Base-by-base conservation (phyloP, 768 basidiomycete species). In the Leccinum rimulosum region DNA sequence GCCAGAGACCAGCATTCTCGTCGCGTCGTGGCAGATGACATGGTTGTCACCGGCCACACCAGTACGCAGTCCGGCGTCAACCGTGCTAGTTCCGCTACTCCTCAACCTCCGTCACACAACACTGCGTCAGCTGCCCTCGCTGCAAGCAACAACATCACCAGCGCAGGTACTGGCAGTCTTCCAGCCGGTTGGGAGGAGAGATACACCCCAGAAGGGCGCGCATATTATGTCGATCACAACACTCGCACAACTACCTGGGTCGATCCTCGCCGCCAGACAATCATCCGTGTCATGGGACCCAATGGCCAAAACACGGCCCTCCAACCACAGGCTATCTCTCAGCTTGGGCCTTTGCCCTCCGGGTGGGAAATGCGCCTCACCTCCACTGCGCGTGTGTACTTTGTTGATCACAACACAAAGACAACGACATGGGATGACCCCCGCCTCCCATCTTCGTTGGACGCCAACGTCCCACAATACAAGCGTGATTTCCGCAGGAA, bases 301-400 rank as follows among this genome's bases (percentile, higher is more conserved):
- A 87, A 86, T 68, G 95, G 95, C 11, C 92, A 92, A 74, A 91
- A 90, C 63, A 77, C 93, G 15, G 84, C 89, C 6, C 79, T 95
- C 28, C 95, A 98, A 72, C 93, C 95, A 9, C 95, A 98, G 73
- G 89, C 95, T 10, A 96, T 98, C 57, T 92, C 93, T 11, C 96
- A 98, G 70, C 88, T 99, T 25, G 97, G 97, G 3, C 97, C 97
- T 30, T 76, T 99, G 22, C 97, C 97, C 4, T 95, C 92, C 45
- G 97, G 97, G 56, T 99, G 97, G 97, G 97, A 99, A 75, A 99
- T 99, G 97, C 93, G 97, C 50, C 89, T 99, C 54, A 99, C 97
- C 6, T 89, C 92, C 4, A 98, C 97, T 1, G 96, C 97, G 2
- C 88, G 97, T 51, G 97, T 99, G 7, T 99, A 99, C 80, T 99